phyloP scores from a whole-genome alignment of 208 protist species.

The Balamuthia mandrillaris region DNA sequence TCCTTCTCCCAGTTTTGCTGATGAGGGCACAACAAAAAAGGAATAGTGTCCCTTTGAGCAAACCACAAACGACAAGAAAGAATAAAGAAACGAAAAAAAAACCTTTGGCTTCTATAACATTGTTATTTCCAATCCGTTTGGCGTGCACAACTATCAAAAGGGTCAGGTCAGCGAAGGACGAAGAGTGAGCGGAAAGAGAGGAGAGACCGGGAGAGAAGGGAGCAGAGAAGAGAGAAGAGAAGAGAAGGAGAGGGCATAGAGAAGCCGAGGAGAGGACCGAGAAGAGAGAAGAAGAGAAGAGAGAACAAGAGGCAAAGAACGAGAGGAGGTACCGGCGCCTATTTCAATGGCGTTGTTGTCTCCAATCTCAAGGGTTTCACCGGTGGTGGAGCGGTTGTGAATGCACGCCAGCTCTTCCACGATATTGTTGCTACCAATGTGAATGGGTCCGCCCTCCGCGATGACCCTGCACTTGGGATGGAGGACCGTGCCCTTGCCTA shows the following conservation, averaged over 20 bases:
- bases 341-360: slow-evolving; percentile 21
- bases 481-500: background rate
- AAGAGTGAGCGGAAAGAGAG: no score
- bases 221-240: background rate
- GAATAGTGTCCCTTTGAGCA: background rate
- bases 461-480: slow-evolving; percentile 2
- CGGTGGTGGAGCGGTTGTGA: no score
- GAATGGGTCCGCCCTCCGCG: background rate
- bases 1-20: slow-evolving; percentile 8
- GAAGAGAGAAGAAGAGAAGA: background rate
- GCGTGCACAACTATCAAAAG: background rate
- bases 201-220: background rate
- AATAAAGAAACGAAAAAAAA: background rate
- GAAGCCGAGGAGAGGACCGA: background rate
- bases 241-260: background rate
- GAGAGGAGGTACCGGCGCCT: background rate
- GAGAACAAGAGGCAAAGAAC: background rate
- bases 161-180: no score
- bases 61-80: background rate
- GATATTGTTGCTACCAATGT: slow-evolving; percentile 4
- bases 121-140: background rate
- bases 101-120: background rate
- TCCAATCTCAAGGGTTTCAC: background rate
- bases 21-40: background rate
- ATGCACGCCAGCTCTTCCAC: background rate